These are phyloP conservation scores for Avena insularis DNA, from an alignment of 176 grass and related monocot species.

Conservation along the genomic window DNA sequence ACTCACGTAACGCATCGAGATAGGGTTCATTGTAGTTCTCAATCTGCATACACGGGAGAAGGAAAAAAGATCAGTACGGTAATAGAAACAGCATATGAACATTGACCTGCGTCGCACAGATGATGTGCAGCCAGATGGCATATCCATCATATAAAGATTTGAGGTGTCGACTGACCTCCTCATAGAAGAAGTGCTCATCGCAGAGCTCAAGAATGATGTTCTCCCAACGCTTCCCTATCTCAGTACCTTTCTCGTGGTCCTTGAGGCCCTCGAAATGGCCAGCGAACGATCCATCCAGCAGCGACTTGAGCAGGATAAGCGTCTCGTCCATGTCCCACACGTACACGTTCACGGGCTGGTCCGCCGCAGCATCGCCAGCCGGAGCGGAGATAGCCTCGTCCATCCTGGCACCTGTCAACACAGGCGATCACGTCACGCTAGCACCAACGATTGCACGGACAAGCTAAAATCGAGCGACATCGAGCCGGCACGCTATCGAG, in stretches of 20 bases:
- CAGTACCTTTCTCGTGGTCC: constrained; percentile 59
- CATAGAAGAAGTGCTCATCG: constrained; percentile 83
- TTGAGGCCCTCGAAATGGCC: constrained; percentile 70
- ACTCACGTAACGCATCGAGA: constrained; percentile 73
- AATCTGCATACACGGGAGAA: constrained; percentile 61
- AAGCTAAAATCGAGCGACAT: neutral
- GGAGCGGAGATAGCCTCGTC: constrained; percentile 28
- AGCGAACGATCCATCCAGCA: constrained; percentile 85
- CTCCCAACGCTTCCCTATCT: constrained; percentile 89
- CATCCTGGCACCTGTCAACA: constrained; percentile 34
- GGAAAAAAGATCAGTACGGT: constrained; percentile 23
- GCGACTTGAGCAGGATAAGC: constrained; percentile 86
- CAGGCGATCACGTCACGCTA: neutral
- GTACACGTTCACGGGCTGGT: constrained; percentile 60
- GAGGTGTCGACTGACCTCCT: constrained; percentile 64
- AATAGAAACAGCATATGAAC: constrained; percentile 7
- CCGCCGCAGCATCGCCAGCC: neutral
- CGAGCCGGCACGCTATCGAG: neutral
- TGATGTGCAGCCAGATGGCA: neutral
- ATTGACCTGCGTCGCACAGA: neutral
- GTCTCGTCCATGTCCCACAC: constrained; percentile 99
- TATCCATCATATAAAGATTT: constrained; percentile 6
- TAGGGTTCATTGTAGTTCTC: constrained; percentile 93
- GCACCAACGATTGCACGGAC: neutral
- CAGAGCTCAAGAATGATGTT: constrained; percentile 86